A percentile compares a stretch with the other conserved stretches of the same genome.
Evolutionary conservation across 2,329 filamentous ascomycete genomes (phyloP).

Genomic region (Diplocarpon rosae): DNA sequence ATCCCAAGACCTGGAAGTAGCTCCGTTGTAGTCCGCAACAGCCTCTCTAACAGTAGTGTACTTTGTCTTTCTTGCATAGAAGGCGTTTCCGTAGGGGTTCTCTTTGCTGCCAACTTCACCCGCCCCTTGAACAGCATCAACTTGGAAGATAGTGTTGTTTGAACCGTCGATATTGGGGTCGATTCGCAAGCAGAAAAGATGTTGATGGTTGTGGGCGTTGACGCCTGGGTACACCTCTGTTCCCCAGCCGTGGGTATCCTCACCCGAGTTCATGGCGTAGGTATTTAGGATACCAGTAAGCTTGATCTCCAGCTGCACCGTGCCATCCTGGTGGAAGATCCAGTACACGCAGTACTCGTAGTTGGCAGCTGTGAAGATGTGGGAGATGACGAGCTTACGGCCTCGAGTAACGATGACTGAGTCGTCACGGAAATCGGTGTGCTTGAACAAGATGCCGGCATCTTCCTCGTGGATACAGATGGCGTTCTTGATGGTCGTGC

Average conservation of each 20-base stretch:
- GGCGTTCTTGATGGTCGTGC: conserved; percentile 80
- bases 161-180: conserved; percentile 81
- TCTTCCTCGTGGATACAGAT: conserved; percentile 96
- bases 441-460: conserved; percentile 84
- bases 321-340: conserved; percentile 88
- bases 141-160: conserved; percentile 75
- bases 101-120: conserved; percentile 68
- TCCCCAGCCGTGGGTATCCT: conserved; percentile 79
- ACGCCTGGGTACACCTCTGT: conserved; percentile 84
- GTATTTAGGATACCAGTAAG: conserved; percentile 91
- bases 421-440: conserved; percentile 86
- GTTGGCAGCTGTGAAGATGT: conserved; percentile 91
- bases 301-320: conserved; percentile 83
- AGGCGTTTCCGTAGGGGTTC: conserved; percentile 85
- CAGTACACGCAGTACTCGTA: conserved; percentile 87
- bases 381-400: conserved; percentile 75
- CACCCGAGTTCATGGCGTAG: conserved; percentile 67
- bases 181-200: conserved; percentile 82
- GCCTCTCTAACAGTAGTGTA: conserved; percentile 58
- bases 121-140: conserved; percentile 60
- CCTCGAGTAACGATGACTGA: conserved; percentile 77
- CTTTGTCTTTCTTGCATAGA: conserved; percentile 75
- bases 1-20: conserved; percentile 76
- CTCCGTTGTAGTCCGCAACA: conserved; percentile 70
- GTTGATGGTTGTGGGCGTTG: conserved; percentile 93